phyloP scores from a whole-genome alignment of 2,329 filamentous ascomycete species.

The Ophiostoma triangulosporum region DNA sequence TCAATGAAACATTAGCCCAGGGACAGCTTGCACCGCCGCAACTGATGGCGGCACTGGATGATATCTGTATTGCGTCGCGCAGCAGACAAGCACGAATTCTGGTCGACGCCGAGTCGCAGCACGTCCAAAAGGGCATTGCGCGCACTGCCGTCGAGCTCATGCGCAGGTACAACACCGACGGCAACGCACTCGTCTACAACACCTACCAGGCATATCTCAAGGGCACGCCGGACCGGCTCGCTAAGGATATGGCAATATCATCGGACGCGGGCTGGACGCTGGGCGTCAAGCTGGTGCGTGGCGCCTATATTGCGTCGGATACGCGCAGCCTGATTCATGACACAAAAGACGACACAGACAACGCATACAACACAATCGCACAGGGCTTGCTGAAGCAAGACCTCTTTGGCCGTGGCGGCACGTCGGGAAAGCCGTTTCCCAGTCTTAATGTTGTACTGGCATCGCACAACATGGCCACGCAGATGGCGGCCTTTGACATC shows the following conservation, averaged over 20 bases:
- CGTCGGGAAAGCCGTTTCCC: neutral
- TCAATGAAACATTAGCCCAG: neutral
- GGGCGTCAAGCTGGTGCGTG: neutral
- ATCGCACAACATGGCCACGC: conserved; percentile 1
- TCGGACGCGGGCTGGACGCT: neutral
- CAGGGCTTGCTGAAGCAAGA: conserved; percentile 12
- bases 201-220: neutral
- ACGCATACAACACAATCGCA: neutral
- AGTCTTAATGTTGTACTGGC: neutral
- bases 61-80: neutral
- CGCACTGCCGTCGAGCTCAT: neutral
- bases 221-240: neutral
- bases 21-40: neutral
- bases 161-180: neutral
- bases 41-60: neutral
- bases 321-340: neutral
- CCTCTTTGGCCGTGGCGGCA: conserved; percentile 4
- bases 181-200: neutral
- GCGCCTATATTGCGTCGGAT: neutral
- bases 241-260: neutral
- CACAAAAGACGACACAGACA: neutral
- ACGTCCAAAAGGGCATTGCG: neutral
- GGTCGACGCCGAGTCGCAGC: neutral
- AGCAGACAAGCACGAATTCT: neutral
- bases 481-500: neutral